Conservation (phyloP, 495 filamentous ascomycete species). For the Aspergillus funiculosus region DNA sequence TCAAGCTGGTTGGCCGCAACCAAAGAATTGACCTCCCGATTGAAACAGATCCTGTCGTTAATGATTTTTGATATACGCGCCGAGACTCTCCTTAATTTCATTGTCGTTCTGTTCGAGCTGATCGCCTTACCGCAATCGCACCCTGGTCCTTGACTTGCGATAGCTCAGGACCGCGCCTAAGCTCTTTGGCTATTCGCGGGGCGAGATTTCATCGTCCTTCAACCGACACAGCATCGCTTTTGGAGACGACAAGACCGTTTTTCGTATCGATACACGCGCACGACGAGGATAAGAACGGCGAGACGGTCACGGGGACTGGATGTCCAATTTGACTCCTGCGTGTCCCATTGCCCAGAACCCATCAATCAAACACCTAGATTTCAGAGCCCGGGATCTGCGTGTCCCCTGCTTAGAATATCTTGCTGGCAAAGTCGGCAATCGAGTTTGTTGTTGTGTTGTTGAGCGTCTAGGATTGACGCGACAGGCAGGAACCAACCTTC, state of each 20-base stretch:
- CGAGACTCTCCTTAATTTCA: constrained; percentile 1
- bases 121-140: constrained; percentile 16
- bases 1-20: constrained; percentile 20
- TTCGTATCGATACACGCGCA: background rate
- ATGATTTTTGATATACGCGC: constrained; percentile 7
- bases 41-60: constrained; percentile 8
- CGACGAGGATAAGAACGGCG: background rate
- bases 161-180: constrained; percentile 18
- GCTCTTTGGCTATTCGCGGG: constrained; percentile 6
- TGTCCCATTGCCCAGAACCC: constrained; percentile 4
- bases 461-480: background rate
- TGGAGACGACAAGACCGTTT: background rate
- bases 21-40: constrained; percentile 16
- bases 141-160: constrained; percentile 17
- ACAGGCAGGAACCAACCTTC: background rate
- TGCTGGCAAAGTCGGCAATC: background rate
- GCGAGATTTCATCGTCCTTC: background rate
- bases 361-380: background rate
- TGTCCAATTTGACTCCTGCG: background rate
- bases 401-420: background rate
- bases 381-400: background rate
- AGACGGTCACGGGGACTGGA: background rate
- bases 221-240: background rate
- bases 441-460: background rate
- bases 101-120: background rate